These are phyloP conservation scores for Ilex aquifolium DNA, from an alignment of 257 asterid species.

Conservation along the genomic window DNA sequence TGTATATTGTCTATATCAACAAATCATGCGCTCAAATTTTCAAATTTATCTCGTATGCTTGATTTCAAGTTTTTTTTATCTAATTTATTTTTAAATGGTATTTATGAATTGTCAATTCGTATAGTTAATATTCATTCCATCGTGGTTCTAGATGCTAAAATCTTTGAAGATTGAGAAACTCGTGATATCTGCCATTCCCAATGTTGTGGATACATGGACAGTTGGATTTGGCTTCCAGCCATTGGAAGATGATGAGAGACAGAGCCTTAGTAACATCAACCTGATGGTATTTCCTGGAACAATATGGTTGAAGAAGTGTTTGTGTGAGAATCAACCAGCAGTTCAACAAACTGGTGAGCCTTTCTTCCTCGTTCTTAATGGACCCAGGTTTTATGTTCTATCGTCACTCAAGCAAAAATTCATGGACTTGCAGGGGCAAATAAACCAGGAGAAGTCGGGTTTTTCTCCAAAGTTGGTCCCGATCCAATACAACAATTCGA, in stretches of 20 bases:
- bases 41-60: too few species aligned
- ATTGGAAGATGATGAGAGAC: conserved; percentile 66
- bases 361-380: conserved; percentile 3
- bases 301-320: conserved; percentile 69
- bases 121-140: neutral
- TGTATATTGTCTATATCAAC: too few species aligned
- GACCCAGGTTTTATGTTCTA: neutral
- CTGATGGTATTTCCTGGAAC: conserved; percentile 94
- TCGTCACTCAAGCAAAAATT: neutral
- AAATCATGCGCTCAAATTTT: too few species aligned
- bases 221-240: conserved; percentile 75
- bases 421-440: conserved; percentile 2
- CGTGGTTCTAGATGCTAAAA: conserved; percentile 59
- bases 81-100: neutral
- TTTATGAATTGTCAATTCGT: neutral
- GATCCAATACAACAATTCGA: conserved; percentile 12
- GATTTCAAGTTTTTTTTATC: neutral
- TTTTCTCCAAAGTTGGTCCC: conserved; percentile 12
- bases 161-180: conserved; percentile 75
- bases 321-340: conserved; percentile 23
- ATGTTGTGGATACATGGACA: conserved; percentile 86
- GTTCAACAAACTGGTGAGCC: conserved; percentile 33
- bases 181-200: conserved; percentile 82
- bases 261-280: conserved; percentile 51
- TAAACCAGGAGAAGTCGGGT: conserved; percentile 12